phyloP scores from a whole-genome alignment of 1,284 basidiomycete genomes.

The Naganishia albida region DNA sequence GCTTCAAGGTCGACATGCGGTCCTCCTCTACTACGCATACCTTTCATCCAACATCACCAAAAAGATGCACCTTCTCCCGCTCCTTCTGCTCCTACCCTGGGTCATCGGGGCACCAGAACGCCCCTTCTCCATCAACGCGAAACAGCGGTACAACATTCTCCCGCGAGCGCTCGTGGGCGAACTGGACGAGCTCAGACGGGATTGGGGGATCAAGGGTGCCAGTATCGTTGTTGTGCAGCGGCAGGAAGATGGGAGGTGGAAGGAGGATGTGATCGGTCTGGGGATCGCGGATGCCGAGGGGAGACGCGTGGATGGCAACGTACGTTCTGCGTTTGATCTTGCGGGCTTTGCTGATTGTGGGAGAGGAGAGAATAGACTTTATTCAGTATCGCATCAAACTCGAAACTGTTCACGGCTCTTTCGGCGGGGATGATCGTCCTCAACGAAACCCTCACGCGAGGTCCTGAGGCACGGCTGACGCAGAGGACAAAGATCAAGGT shows the following conservation, averaged over 20 bases:
- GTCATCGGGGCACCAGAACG: neutral
- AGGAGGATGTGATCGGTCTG: constrained; percentile 21
- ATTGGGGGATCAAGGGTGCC: constrained; percentile 27
- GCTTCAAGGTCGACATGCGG: too few relatives aligned
- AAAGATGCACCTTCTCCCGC: neutral
- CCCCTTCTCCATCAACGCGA: neutral
- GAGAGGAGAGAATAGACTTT: constrained; percentile 42
- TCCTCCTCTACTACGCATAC: too few relatives aligned
- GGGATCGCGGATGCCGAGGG: constrained; percentile 14
- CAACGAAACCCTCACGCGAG: constrained; percentile 53
- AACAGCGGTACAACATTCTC: neutral
- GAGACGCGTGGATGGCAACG: constrained; percentile 23
- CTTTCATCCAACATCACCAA: too few relatives aligned
- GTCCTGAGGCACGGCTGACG: constrained; percentile 42
- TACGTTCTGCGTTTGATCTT: neutral
- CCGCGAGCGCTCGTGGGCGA: neutral
- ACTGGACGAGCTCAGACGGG: constrained; percentile 22
- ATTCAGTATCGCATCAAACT: constrained; percentile 55
- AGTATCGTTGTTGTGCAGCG: constrained; percentile 17
- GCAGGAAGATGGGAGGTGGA: constrained; percentile 14
- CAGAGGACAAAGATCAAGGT: constrained; percentile 49
- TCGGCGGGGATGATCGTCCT: constrained; percentile 50
- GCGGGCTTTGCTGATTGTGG: neutral
- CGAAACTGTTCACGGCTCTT: constrained; percentile 53
- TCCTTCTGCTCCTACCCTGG: neutral